Percentiles rank a stretch among this genome's conserved stretches.
phyloP scores from a whole-genome alignment of 2,329 filamentous ascomycete species.

The Colletotrichum orchidophilum region DNA sequence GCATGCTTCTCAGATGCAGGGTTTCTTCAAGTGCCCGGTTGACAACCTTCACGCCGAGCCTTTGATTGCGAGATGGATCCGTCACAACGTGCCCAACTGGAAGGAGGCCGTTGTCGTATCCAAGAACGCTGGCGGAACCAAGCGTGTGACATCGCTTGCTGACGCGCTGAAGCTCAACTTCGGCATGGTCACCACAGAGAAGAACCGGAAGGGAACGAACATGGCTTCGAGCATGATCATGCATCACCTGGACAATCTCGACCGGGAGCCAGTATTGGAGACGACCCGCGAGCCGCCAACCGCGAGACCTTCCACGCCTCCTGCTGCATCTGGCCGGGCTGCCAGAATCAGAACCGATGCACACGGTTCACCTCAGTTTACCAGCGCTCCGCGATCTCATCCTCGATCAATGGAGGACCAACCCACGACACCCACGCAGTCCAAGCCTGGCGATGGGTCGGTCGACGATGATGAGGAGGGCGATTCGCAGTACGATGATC shows the following conservation, averaged over 20 bases:
- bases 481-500: conserved; percentile 74
- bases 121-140: conserved; percentile 97
- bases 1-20: conserved; percentile 98
- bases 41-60: conserved; percentile 98
- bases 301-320: conserved; percentile 34
- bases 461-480: conserved; percentile 44
- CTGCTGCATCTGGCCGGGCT: conserved; percentile 15
- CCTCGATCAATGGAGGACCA: conserved; percentile 36
- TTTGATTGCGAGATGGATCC: conserved; percentile 94
- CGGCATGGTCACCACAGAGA: conserved; percentile 91
- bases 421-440: conserved; percentile 27
- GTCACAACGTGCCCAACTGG: conserved; percentile 88
- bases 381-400: conserved; percentile 34
- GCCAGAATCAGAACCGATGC: conserved; percentile 28
- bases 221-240: conserved; percentile 85
- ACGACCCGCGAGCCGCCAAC: conserved; percentile 37
- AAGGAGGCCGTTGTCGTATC: conserved; percentile 93
- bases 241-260: conserved; percentile 70
- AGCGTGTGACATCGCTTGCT: conserved; percentile 93
- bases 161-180: conserved; percentile 98
- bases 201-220: conserved; percentile 66
- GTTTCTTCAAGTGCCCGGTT: conserved; percentile 97
- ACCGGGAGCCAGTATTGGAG: conserved; percentile 56
- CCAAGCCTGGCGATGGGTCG: conserved; percentile 13
- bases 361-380: conserved; percentile 30